phyloP scores from a whole-genome alignment of 768 basidiomycete genomes.

The Holtermanniella nyarrowii region DNA sequence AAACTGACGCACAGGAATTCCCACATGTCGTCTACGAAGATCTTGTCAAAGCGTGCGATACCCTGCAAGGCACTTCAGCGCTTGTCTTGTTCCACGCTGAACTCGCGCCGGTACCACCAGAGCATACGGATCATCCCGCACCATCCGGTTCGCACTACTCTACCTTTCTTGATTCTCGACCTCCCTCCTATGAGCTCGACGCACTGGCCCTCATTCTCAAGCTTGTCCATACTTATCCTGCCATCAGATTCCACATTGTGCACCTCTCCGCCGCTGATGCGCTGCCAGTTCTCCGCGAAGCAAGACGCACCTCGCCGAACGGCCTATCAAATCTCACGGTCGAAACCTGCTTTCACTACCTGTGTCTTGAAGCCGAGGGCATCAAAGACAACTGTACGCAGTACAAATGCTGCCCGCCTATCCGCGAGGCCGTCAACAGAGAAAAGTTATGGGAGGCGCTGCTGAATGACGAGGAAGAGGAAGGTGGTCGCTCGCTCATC shows the following conservation, averaged over 20 bases:
- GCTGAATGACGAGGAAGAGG: slow-evolving; percentile 48
- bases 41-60: slow-evolving; percentile 58
- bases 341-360: slow-evolving; percentile 97
- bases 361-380: slow-evolving; percentile 60
- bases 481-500: slow-evolving; percentile 45
- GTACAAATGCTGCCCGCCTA: slow-evolving; percentile 95
- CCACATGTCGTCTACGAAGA: slow-evolving; percentile 69
- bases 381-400: slow-evolving; percentile 61
- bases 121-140: slow-evolving; percentile 13
- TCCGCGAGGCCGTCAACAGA: slow-evolving; percentile 63
- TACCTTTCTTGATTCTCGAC: slow-evolving; percentile 79
- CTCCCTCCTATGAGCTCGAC: slow-evolving; percentile 63
- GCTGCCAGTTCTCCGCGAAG: slow-evolving; percentile 62
- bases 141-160: slow-evolving; percentile 53
- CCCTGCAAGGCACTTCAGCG: slow-evolving; percentile 60
- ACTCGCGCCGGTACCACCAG: slow-evolving; percentile 45
- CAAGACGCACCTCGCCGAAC: slow-evolving; percentile 43
- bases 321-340: slow-evolving; percentile 64
- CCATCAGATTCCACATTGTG: slow-evolving; percentile 66
- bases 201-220: slow-evolving; percentile 69
- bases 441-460: slow-evolving; percentile 72
- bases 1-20: slow-evolving; percentile 58
- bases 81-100: slow-evolving; percentile 90
- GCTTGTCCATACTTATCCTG: slow-evolving; percentile 55
- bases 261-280: slow-evolving; percentile 82